Conservation (phyloP, 2,329 filamentous ascomycete genomes). For the Aspergillus sp. region DNA sequence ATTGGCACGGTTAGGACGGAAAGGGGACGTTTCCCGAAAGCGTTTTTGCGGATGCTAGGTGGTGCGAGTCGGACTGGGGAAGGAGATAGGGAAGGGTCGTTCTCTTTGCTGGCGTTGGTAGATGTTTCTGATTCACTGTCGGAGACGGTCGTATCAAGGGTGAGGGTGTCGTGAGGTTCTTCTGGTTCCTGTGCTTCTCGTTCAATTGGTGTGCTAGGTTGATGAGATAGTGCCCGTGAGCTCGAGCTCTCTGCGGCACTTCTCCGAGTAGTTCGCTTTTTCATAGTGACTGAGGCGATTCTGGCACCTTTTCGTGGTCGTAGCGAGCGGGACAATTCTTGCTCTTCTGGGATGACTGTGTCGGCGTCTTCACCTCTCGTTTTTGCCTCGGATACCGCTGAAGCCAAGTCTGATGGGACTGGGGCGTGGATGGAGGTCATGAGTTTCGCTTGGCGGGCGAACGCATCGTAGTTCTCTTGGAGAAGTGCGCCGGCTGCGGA, state of each 20-base stretch:
- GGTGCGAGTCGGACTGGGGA: constrained; percentile 37
- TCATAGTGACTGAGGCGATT: constrained; percentile 33
- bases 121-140: constrained; percentile 32
- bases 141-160: constrained; percentile 9
- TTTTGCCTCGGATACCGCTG: constrained; percentile 56
- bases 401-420: constrained; percentile 49
- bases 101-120: constrained; percentile 50
- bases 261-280: constrained; percentile 26
- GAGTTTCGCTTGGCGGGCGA: constrained; percentile 58
- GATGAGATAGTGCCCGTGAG: background rate
- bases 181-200: constrained; percentile 14
- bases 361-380: constrained; percentile 53
- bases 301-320: constrained; percentile 18
- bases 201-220: constrained; percentile 14
- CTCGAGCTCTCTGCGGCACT: constrained; percentile 15
- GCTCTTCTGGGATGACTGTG: constrained; percentile 28
- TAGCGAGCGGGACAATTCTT: constrained; percentile 22
- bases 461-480: constrained; percentile 61
- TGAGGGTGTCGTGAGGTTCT: constrained; percentile 17
- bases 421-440: constrained; percentile 65
- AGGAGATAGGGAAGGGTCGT: constrained; percentile 47
- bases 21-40: constrained; percentile 46
- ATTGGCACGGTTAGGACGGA: constrained; percentile 41
- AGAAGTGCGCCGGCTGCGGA: constrained; percentile 60
- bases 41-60: constrained; percentile 39